Conservation (phyloP, 371 early-diverging fungal species). For the Apophysomyces elegans region DNA sequence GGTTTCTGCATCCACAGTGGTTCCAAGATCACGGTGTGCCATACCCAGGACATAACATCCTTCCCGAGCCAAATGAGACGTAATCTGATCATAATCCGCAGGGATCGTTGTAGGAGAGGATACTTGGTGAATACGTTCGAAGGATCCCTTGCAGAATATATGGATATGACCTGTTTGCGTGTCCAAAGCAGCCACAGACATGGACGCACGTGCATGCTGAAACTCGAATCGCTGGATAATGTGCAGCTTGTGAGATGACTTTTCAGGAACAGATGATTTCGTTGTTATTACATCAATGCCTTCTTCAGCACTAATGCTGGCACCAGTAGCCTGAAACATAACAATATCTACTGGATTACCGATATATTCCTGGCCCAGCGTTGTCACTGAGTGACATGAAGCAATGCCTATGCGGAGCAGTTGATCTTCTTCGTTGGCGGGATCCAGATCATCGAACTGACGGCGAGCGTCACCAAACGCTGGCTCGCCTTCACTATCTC, state of each 20-base stretch:
- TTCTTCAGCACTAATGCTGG: neutral
- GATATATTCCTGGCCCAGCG: constrained; percentile 59
- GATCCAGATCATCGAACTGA: constrained; percentile 19
- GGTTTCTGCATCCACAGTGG: constrained; percentile 28
- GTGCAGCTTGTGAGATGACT: constrained; percentile 15
- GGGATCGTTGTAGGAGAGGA: constrained; percentile 47
- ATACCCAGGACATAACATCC: constrained; percentile 82
- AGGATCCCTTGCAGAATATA: constrained; percentile 80
- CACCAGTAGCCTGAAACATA: constrained; percentile 72
- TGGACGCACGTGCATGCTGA: constrained; percentile 76
- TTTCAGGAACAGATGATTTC: neutral
- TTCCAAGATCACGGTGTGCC: constrained; percentile 62
- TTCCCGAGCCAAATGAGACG: constrained; percentile 61
- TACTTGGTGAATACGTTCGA: constrained; percentile 66
- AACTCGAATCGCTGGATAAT: constrained; percentile 81
- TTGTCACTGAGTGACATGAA: constrained; percentile 76
- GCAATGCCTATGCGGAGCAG: constrained; percentile 61
- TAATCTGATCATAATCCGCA: constrained; percentile 48
- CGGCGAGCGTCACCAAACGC: neutral
- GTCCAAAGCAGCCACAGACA: constrained; percentile 74
- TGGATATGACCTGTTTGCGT: constrained; percentile 45
- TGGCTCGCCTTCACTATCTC: neutral
- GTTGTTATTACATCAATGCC: neutral
- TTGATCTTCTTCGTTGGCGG: constrained; percentile 23
- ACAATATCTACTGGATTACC: constrained; percentile 92